Base-by-base conservation (phyloP, 2,329 filamentous ascomycete genomes). In the Phialophora tarda region DNA sequence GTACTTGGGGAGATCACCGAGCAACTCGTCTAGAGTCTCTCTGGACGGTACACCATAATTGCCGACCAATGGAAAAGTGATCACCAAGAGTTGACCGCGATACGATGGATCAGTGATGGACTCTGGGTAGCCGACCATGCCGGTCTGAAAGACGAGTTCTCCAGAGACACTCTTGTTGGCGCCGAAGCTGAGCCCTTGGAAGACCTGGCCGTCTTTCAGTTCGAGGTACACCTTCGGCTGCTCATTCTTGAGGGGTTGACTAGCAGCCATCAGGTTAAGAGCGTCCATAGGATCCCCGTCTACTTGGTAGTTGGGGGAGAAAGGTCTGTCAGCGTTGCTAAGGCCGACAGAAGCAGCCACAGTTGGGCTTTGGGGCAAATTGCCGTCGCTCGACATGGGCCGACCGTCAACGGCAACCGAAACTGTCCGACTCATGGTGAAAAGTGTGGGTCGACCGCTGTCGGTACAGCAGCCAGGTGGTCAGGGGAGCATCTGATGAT, bases 61-160 rank as follows among this genome's bases (percentile, higher is more conserved):
- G 78, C 94, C 94, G 67, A 97, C 91, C 47, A 98, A 85, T 66
- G 94, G 95, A 79, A 97, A 97, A 62, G 94, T 99, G 75, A 98
- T 89, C 80, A 98, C 93, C 74, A 99, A 86, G 74, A 99, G 97
- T 82, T 99, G 94, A 73, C 95, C 91, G 72, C 91, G 90, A 82
- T 94, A 94, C 23, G 91, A 94, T 61, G 91, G 91, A 75, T 94
- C 91, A 75, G 91, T 93, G 85, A 94, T 89, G 56, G 91, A 96
- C 84, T 99, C 95, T 50, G 95, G 93, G 79, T 99, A 99, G 76
- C 95, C 95, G 74, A 98, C 95, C 93, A 98, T 97, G 80, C 95
- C 95, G 65, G 95, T 99, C 86, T 98, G 94, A 84, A 99, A 99
- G 81, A 99, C 95, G 78, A 99, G 85, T 85, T 99, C 95, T 79